Evolutionary conservation across 495 filamentous ascomycete species (phyloP), one percentile per base, ranked within the genome.

Genomic region (Lasiosphaeris hirsuta): DNA sequence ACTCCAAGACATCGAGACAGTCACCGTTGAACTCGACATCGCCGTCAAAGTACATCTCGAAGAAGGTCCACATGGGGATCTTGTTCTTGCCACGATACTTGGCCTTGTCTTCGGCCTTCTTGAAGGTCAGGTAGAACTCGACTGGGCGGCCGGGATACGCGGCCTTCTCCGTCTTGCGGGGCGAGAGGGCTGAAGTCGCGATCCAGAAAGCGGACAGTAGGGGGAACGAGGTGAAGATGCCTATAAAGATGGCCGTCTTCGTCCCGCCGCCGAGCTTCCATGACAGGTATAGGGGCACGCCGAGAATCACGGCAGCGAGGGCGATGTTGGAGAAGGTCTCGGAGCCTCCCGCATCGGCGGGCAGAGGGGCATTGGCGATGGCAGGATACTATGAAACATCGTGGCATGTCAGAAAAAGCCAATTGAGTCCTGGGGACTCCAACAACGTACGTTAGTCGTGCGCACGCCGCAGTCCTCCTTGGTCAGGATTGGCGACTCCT

Each of bases 11-110:
- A 61, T 93, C 90, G 60, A 95, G 78, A 56, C 75, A 78, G 67
- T 95, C 90, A 51, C 88, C 89, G 65, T 92, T 94, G 78, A 94
- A 90, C 62, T 90, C 87, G 56, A 92, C 90, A 47, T 89, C 81
- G 51, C 88, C 87, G 63, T 89, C 85, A 68, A 94, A 92, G 78
- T 92, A 94, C 87, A 86, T 92, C 71, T 94, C 89, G 59, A 90
- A 82, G 77, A 95, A 95, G 43, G 88, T 91, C 75, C 90, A 82
- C 80, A 94, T 84, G 48, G 90, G 87, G 58, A 95, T 91, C 74
- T 88, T 90, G 76, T 80, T 89, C 65, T 76, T 78, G 70, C 90
- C 90, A 65, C 79, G 75, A 75, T 89, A 96, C 72, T 84, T 90
- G 57, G 78, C 70, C 62, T 80, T 73, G 70, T 96, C 88, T 51